These are phyloP conservation scores for Apiospora malaysiana DNA, from an alignment of 2,329 filamentous ascomycete species.

Conservation along the genomic window DNA sequence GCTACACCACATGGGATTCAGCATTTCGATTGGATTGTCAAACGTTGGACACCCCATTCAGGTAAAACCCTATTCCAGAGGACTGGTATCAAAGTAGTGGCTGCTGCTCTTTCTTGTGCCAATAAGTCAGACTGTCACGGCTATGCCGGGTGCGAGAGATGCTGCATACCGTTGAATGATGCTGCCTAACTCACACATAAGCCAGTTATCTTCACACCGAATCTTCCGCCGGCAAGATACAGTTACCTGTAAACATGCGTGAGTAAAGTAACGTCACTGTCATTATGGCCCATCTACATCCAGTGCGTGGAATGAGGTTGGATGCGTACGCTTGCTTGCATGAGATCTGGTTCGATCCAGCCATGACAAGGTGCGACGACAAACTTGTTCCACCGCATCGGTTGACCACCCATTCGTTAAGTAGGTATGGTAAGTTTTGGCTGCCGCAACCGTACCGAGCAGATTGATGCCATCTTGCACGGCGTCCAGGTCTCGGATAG, in stretches of 20 bases:
- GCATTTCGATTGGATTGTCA: background rate
- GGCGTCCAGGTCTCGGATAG: background rate
- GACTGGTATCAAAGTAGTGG: background rate
- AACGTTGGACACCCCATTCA: conserved; percentile 1
- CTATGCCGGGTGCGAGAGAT: background rate
- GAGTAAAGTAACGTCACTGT: no score
- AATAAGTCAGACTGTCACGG: no score
- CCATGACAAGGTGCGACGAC: background rate
- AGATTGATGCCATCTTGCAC: background rate
- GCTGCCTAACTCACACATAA: background rate
- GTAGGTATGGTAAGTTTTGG: background rate
- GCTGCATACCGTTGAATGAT: background rate
- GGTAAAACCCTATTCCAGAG: conserved; percentile 11
- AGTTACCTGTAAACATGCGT: no score
- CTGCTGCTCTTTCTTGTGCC: background rate
- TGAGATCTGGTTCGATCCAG: background rate
- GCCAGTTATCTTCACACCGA: background rate
- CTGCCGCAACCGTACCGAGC: background rate
- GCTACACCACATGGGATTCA: conserved; percentile 17
- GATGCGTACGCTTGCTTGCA: background rate
- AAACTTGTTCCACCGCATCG: background rate
- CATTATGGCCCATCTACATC: background rate
- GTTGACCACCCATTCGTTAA: background rate
- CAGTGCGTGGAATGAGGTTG: background rate
- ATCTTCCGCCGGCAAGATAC: no score